phyloP scores from a whole-genome alignment of 179 eudicot genomes.

The Amaranthus tricolor region DNA sequence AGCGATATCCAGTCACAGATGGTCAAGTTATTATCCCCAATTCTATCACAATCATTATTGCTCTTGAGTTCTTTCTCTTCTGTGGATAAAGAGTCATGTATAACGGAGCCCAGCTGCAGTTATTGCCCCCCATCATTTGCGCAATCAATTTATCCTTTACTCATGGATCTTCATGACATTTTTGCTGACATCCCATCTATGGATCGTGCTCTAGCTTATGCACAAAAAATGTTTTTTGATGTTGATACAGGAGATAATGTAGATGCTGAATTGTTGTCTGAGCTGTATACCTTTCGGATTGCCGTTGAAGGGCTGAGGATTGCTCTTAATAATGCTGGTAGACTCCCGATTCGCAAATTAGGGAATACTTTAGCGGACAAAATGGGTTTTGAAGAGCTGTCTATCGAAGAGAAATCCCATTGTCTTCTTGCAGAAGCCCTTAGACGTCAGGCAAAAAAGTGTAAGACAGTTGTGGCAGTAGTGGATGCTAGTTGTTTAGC shows the following conservation, averaged over 20 bases:
- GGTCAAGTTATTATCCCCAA: constrained; percentile 47
- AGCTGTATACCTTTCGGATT: constrained; percentile 71
- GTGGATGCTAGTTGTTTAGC: constrained; percentile 76
- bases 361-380: constrained; percentile 22
- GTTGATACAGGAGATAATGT: constrained; percentile 61
- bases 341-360: constrained; percentile 48
- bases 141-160: constrained; percentile 63
- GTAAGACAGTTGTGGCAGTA: constrained; percentile 69
- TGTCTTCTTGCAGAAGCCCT: constrained; percentile 87
- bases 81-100: constrained; percentile 17
- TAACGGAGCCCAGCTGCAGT: constrained; percentile 40
- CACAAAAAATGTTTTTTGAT: constrained; percentile 77
- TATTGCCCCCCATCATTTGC: constrained; percentile 85
- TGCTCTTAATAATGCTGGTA: constrained; percentile 66
- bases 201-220: constrained; percentile 66
- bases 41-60: constrained; percentile 31
- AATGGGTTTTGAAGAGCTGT: constrained; percentile 55
- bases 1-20: constrained; percentile 57
- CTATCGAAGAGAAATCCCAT: constrained; percentile 67
- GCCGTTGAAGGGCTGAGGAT: constrained; percentile 93
- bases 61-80: constrained; percentile 23
- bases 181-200: constrained; percentile 77
- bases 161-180: constrained; percentile 67
- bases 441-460: constrained; percentile 61
- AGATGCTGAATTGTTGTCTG: constrained; percentile 51